Percentiles rank a stretch among this genome's conserved stretches.
Conservation (phyloP, 2,329 filamentous ascomycete species). For the Alternaria atra region DNA sequence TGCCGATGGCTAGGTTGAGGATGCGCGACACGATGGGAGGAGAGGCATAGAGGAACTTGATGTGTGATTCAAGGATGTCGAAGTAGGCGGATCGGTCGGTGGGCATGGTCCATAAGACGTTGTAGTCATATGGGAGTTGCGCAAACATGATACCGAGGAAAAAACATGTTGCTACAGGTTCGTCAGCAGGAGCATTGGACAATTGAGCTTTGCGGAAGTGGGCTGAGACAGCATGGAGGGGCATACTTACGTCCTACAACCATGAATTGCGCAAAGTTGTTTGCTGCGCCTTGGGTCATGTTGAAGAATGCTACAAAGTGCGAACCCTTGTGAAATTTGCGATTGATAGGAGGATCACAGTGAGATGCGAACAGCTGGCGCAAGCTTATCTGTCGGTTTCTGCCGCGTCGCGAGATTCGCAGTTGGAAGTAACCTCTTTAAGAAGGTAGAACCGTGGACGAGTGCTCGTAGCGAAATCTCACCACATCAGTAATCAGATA, state of each 20-base stretch:
- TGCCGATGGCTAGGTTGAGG: conserved; percentile 89
- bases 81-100: conserved; percentile 74
- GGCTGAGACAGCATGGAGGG: conserved; percentile 17
- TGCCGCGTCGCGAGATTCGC: conserved; percentile 23
- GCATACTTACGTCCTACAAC: conserved; percentile 86
- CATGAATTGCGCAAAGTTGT: conserved; percentile 92
- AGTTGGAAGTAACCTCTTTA: conserved; percentile 36
- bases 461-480: conserved; percentile 17
- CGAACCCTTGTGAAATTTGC: conserved; percentile 17
- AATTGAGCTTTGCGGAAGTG: conserved; percentile 6
- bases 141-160: conserved; percentile 98
- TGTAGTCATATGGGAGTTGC: conserved; percentile 94
- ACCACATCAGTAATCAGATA: conserved; percentile 2
- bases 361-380: conserved; percentile 25
- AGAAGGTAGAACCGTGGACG: conserved; percentile 36
- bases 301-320: conserved; percentile 7
- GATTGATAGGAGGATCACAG: conserved; percentile 9
- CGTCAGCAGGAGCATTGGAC: conserved; percentile 19
- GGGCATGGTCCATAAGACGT: conserved; percentile 80
- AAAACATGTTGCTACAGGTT: conserved; percentile 75
- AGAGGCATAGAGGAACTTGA: conserved; percentile 88
- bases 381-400: conserved; percentile 37
- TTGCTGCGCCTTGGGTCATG: conserved; percentile 39
- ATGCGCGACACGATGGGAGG: conserved; percentile 92
- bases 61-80: conserved; percentile 85